Percentiles rank a stretch among this genome's conserved stretches.
phyloP scores from a whole-genome alignment of 1,139 yeast species.

The Pneumocystis oryctolagi region DNA sequence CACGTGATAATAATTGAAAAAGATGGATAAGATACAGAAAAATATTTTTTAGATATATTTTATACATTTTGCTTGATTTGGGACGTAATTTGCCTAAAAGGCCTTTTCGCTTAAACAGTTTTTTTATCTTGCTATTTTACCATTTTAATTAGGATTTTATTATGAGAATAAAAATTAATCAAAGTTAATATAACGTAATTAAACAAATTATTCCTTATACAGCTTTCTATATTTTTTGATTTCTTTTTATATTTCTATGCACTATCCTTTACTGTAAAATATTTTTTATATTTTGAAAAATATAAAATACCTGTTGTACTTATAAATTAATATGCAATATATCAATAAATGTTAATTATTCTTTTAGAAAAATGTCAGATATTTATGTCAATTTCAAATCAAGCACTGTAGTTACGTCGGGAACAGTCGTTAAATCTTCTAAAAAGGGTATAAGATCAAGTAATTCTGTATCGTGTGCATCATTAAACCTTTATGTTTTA shows the following conservation, averaged over 20 bases:
- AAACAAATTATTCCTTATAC: background rate
- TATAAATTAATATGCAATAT: background rate
- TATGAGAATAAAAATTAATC: no score
- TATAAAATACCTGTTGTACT: background rate
- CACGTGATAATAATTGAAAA: background rate
- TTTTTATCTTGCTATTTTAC: no score
- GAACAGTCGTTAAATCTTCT: slow-evolving; percentile 61
- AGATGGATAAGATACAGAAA: background rate
- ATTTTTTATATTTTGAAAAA: no score
- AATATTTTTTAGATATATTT: no score
- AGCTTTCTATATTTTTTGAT: no score
- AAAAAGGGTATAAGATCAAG: slow-evolving; percentile 80
- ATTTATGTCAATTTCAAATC: slow-evolving; percentile 35
- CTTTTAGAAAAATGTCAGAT: background rate
- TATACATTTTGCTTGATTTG: no score
- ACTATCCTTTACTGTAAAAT: no score
- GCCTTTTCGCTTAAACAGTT: background rate
- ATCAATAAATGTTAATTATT: background rate
- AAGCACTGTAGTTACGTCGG: slow-evolving; percentile 69
- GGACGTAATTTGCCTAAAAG: background rate
- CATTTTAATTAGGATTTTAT: no score
- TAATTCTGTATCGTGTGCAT: slow-evolving; percentile 89
- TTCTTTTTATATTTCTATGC: background rate
- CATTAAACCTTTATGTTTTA: slow-evolving; percentile 43
- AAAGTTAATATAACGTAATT: no score